These are phyloP conservation scores for Cunninghamia lanceolata DNA, from an alignment of 75 land plant genomes.

Conservation along the genomic window DNA sequence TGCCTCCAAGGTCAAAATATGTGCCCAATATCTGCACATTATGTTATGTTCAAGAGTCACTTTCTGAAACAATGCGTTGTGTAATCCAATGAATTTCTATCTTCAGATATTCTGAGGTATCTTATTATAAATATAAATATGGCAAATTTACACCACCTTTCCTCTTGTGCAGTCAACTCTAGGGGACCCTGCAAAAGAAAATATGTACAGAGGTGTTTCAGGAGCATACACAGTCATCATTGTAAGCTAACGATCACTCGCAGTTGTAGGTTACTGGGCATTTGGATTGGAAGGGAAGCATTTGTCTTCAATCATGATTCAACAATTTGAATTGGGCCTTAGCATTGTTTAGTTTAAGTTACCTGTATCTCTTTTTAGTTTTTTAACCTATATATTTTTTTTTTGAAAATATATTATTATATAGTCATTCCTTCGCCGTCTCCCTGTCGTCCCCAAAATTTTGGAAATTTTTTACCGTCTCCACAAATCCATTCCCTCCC, in stretches of 20 bases:
- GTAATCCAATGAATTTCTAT: neutral
- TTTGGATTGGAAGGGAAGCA: conserved; percentile 47
- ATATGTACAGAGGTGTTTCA: no score
- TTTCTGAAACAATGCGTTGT: neutral
- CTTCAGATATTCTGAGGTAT: neutral
- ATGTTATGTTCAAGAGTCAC: no score
- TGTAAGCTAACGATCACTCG: conserved; percentile 45
- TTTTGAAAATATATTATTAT: no score
- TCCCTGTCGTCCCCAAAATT: no score
- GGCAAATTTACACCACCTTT: neutral
- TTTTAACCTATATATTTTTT: no score
- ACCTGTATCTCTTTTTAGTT: no score
- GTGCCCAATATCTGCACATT: neutral
- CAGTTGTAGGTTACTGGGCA: conserved; percentile 60
- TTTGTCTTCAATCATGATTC: conserved; percentile 39
- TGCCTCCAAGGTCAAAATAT: neutral
- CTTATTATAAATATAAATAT: neutral
- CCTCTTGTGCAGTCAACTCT: conserved; percentile 38
- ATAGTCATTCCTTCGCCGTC: no score
- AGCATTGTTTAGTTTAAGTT: no score
- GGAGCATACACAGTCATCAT: conserved; percentile 45
- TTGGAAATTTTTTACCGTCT: no score
- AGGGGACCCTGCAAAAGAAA: conserved; percentile 43
- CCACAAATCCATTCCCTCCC: no score
- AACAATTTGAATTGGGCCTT: no score